Evolutionary conservation across 441 rosid genomes (phyloP), one percentile per base, ranked within the genome.

Genomic region (Arabidopsis lyrata): DNA sequence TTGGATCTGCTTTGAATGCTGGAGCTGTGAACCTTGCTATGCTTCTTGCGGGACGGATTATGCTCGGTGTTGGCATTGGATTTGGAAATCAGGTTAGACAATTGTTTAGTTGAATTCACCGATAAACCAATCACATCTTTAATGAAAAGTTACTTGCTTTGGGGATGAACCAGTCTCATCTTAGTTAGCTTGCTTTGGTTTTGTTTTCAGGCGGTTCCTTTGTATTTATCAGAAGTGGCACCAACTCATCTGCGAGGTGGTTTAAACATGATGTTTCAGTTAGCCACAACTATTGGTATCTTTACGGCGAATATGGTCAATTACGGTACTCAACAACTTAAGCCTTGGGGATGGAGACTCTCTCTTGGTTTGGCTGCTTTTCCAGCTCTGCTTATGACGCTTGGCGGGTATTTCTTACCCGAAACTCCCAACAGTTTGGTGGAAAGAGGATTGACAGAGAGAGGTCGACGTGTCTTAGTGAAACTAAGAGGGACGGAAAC

Each of bases 371-470:
- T 91, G 38, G 97, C 98, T 8, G 96, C 93, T 27, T 68, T 68
- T 11, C 99, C 99, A 0, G 99, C 99, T 27, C 4, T 80, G 2
- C 12, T 91, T 44, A 91, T 94, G 98, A 85, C 93, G 0, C 65
- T 86, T 12, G 96, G 97, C 48, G 99, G 97, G 18, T 69, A 80
- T 47, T 27, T 81, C 63, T 82, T 94, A 52, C 89, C 96, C 0
- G 99, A 91, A 68, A 94, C 97, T n/a, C 99, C 99, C 0, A 91
- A 91, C 83, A 90, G 93, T 73, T 85, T 94, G 45, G 81, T 94
- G 4, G 96, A 91, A 73, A 81, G 85, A 42, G 95, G 93, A 36
- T 35, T 50, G 1, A 74, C 31, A 1, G 96, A 83, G 20, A 79
- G 70, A 72, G 99, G 97, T 47, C 80, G 90, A 70, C 52, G 38